Evolutionary conservation across 306 rosid genomes (phyloP).

Genomic region (Malus asiatica): DNA sequence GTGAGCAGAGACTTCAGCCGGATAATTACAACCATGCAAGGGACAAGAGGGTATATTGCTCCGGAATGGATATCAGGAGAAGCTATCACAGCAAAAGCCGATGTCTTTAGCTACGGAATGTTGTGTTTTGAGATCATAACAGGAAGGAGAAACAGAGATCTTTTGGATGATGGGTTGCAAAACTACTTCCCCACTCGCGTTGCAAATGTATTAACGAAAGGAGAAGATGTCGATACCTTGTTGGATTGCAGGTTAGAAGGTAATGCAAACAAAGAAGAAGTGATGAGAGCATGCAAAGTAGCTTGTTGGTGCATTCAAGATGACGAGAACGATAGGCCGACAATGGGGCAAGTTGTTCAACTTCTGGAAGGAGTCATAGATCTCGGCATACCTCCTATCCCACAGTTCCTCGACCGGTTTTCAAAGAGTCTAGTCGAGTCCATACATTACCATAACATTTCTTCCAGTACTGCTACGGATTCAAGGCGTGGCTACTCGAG

Average conservation of each 20-base stretch:
- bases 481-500: background rate
- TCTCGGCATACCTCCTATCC: constrained; percentile 23
- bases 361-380: constrained; percentile 20
- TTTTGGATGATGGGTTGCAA: constrained; percentile 11
- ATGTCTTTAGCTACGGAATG: constrained; percentile 38
- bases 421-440: background rate
- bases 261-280: constrained; percentile 16
- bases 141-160: constrained; percentile 34
- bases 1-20: constrained; percentile 33
- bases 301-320: constrained; percentile 39
- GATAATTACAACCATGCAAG: constrained; percentile 39
- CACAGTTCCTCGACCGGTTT: constrained; percentile 8
- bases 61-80: constrained; percentile 48
- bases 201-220: constrained; percentile 17
- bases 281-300: constrained; percentile 25
- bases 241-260: constrained; percentile 20
- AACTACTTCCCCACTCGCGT: constrained; percentile 29
- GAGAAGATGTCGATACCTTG: constrained; percentile 14
- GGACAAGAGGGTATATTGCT: constrained; percentile 45
- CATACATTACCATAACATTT: background rate
- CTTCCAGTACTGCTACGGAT: background rate
- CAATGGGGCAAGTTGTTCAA: constrained; percentile 27
- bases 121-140: constrained; percentile 32
- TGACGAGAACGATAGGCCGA: constrained; percentile 26
- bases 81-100: constrained; percentile 38